Base-by-base conservation (phyloP, 2,329 filamentous ascomycete species). In the Cladophialophora psammophila region DNA sequence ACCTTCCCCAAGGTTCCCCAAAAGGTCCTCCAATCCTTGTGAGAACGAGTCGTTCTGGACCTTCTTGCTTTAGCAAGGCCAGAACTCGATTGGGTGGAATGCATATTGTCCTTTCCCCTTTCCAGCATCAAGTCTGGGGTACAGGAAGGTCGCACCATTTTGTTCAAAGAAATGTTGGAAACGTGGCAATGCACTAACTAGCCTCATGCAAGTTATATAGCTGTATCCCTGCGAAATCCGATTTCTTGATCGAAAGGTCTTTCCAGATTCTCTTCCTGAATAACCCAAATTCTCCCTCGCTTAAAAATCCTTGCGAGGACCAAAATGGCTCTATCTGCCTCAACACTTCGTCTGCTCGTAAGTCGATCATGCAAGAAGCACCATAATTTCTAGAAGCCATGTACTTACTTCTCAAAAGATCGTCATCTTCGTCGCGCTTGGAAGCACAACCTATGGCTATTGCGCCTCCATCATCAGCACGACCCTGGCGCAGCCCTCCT, bases 401-500 rank as follows among this genome's bases (percentile, higher is more conserved):
- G 5, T 50, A 50, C 45, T 50, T 12, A 50, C 18, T 26, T 12
- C 3, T 3, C 20, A 7, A 26, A 9, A 63, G 60, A 63, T 63
- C 36, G 60, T 63, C 52, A 18, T 57, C 10, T 63, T 56, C 38
- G 60, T 63, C 35, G 60, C 60, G 2, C 60, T 63, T 1, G 60
- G 60, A 6, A 45, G 35, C 52, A 38, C 55, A 7, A 63, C 60
- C n/a, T 63, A 63, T 32, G 60, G 60, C 26, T 63, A 63, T 20
- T 63, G 60, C 35, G 32, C 31, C 35, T 56, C 50, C 31, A 70
- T 68, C 31, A 67, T 67, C 26, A 66, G 56, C 10, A 67, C 65
- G n/a, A 63, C 61, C 15, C 60, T 69, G 1, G 82, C 81, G 2
- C 80, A 83, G 66, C 80, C 81, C 2, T 78, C 75, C 36, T 83